Evolutionary conservation across 148 eudicot genomes (phyloP).

Genomic region (Dysphania ambrosioides): DNA sequence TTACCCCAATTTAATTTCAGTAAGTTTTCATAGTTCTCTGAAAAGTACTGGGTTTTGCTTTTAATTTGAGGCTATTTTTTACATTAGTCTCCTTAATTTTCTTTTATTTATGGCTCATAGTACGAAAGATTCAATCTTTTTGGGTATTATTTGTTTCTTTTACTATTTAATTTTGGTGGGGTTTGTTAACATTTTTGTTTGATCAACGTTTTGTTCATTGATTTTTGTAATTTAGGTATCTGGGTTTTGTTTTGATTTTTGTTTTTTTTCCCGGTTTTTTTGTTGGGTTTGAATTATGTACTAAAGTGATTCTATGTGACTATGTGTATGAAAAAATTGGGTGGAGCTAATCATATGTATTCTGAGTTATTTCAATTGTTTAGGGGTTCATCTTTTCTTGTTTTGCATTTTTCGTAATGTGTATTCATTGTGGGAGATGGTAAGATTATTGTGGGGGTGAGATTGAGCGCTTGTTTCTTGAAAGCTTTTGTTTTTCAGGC

Average conservation of each 20-base stretch:
- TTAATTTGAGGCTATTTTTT: background rate
- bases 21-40: background rate
- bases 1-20: constrained; percentile 8
- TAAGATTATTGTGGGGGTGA: background rate
- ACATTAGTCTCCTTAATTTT: background rate
- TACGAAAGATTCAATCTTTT: background rate
- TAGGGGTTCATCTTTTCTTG: background rate
- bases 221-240: background rate
- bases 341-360: background rate
- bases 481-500: background rate
- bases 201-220: background rate
- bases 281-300: background rate
- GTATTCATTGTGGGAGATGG: background rate
- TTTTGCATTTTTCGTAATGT: background rate
- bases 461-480: background rate
- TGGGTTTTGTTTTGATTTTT: constrained; percentile 1
- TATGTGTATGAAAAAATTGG: background rate
- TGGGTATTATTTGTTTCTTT: background rate
- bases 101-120: background rate
- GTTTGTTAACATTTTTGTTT: background rate
- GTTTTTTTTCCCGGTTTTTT: background rate
- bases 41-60: background rate
- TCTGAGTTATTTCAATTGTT: no score
- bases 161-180: background rate
- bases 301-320: no score